A percentile compares a stretch with the other conserved stretches of the same genome.
Conservation (phyloP, 352 stramenopile species). For the Pythium periplocum region DNA sequence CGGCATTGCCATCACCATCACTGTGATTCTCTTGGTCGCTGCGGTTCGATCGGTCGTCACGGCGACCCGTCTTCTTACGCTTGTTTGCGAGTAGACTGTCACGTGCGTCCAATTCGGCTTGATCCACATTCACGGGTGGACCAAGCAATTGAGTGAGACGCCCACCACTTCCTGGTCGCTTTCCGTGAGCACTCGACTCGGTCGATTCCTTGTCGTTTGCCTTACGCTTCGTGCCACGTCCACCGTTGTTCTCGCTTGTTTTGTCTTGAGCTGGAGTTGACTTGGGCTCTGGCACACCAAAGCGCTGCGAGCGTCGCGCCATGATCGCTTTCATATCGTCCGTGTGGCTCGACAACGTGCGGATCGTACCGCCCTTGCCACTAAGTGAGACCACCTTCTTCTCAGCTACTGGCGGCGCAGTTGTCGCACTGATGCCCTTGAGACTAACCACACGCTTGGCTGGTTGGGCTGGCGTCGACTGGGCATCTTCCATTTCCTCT, state of each 20-base stretch:
- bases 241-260: slow-evolving; percentile 10
- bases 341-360: slow-evolving; percentile 33
- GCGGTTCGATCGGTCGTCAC: slow-evolving; percentile 16
- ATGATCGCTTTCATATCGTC: slow-evolving; percentile 48
- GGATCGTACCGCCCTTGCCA: slow-evolving; percentile 37
- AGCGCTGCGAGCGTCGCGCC: slow-evolving; percentile 69
- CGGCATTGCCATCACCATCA: slow-evolving; percentile 9
- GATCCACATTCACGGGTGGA: slow-evolving; percentile 70
- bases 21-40: slow-evolving; percentile 28
- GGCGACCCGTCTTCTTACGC: slow-evolving; percentile 39
- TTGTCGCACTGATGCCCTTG: slow-evolving; percentile 28
- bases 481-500: background rate
- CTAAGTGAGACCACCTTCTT: slow-evolving; percentile 55
- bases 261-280: slow-evolving; percentile 17
- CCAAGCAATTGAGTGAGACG: slow-evolving; percentile 49
- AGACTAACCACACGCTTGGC: slow-evolving; percentile 62
- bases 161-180: slow-evolving; percentile 16
- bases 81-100: slow-evolving; percentile 53
- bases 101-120: slow-evolving; percentile 67
- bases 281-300: slow-evolving; percentile 43
- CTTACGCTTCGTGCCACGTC: slow-evolving; percentile 24
- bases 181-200: slow-evolving; percentile 3
- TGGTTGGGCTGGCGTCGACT: slow-evolving; percentile 1
- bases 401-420: slow-evolving; percentile 19
- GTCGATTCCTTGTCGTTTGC: slow-evolving; percentile 4